Percentiles rank a stretch among this genome's conserved stretches.
These are phyloP conservation scores for Pezicula rhizophila DNA, from an alignment of 2,329 filamentous ascomycete genomes.

Conservation along the genomic window DNA sequence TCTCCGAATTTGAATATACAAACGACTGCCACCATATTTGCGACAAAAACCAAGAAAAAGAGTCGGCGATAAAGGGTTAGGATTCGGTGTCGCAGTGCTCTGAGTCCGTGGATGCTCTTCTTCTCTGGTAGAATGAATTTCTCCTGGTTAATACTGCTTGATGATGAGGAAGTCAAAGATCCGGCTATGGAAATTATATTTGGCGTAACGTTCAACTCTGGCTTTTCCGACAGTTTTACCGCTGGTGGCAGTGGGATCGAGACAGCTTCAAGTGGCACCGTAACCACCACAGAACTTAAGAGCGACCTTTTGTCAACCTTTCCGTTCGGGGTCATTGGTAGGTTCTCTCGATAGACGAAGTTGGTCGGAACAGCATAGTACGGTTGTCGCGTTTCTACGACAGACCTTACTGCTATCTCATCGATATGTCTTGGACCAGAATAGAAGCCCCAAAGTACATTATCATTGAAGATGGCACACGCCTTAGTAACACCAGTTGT, in stretches of 20 bases:
- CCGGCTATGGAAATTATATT: not conserved
- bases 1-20: constrained; percentile 23
- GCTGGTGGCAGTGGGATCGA: constrained; percentile 14
- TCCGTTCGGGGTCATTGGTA: constrained; percentile 49
- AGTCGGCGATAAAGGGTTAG: constrained; percentile 51
- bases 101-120: constrained; percentile 28
- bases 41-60: constrained; percentile 46
- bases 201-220: not conserved
- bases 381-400: constrained; percentile 33
- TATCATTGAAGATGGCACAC: constrained; percentile 40
- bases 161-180: not conserved
- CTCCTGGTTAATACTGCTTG: not conserved
- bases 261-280: not conserved
- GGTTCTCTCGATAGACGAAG: constrained; percentile 35
- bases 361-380: constrained; percentile 49
- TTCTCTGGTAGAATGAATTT: constrained; percentile 32
- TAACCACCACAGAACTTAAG: constrained; percentile 3
- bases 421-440: constrained; percentile 26
- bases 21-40: constrained; percentile 39
- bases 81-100: constrained; percentile 28
- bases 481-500: constrained; percentile 39
- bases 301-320: constrained; percentile 49
- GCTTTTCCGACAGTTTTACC: not conserved
- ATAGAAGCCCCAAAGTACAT: constrained; percentile 45
- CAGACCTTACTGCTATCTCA: constrained; percentile 16